These are phyloP conservation scores for Neopestalotiopsis rosae DNA, from an alignment of 2,329 filamentous ascomycete species.

Conservation along the genomic window DNA sequence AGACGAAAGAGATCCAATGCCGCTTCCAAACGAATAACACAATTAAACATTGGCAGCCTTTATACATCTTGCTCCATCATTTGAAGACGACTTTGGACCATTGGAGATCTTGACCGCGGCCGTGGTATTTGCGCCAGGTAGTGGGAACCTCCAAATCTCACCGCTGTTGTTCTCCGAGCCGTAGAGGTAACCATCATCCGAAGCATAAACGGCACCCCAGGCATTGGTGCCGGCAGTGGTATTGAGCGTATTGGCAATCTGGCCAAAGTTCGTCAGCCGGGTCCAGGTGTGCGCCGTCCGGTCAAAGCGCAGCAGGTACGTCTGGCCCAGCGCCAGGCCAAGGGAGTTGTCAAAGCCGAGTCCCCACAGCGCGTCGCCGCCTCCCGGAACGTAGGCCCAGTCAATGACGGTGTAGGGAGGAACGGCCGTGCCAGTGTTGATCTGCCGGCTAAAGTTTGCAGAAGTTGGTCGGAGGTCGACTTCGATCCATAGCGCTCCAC, in stretches of 20 bases:
- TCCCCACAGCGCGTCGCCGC: not conserved
- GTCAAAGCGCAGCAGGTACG: not conserved
- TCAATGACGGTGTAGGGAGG: not conserved
- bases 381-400: not conserved
- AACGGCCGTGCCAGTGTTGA: not conserved
- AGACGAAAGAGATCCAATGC: not conserved
- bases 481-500: not conserved
- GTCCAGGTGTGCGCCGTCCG: not conserved
- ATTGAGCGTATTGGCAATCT: not conserved
- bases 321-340: not conserved
- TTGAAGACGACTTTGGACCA: not conserved
- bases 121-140: not conserved
- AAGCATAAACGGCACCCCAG: not conserved
- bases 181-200: not conserved
- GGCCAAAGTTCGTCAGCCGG: not conserved
- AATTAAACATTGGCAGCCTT: not conserved
- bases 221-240: not conserved
- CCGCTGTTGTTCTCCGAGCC: constrained; percentile 4
- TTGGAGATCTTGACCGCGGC: not conserved
- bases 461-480: not conserved
- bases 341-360: not conserved
- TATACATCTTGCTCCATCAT: not conserved
- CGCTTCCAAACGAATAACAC: not conserved
- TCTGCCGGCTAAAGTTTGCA: not conserved
- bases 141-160: constrained; percentile 6